Conservation (phyloP, 2,329 filamentous ascomycete genomes). For the Colletotrichum aenigma region DNA sequence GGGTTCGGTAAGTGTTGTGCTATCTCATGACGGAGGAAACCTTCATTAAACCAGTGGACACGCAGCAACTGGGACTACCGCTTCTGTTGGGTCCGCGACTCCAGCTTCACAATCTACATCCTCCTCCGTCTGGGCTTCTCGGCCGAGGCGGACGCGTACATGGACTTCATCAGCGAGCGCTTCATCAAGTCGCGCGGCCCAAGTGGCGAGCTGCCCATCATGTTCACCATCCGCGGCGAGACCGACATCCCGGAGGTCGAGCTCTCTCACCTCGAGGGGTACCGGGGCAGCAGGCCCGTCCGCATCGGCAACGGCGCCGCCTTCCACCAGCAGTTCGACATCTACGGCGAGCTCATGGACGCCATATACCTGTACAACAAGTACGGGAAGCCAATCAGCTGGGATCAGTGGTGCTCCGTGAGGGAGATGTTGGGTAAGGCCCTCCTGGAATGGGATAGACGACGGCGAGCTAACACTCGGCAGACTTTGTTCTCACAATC, state of each 20-base stretch:
- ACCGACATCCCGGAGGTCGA: conserved; percentile 76
- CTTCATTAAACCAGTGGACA: not conserved
- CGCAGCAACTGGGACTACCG: conserved; percentile 72
- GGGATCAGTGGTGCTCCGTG: conserved; percentile 77
- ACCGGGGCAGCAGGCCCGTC: conserved; percentile 72
- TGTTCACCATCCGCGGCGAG: conserved; percentile 79
- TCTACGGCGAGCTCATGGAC: conserved; percentile 81
- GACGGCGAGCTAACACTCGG: not conserved
- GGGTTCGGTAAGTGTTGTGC: conserved; percentile 44
- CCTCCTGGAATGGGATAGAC: not conserved
- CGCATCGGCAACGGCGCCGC: conserved; percentile 80
- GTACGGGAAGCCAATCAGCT: conserved; percentile 76
- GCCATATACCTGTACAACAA: conserved; percentile 81
- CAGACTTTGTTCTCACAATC: conserved; percentile 73
- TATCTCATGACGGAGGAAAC: rapidly evolving
- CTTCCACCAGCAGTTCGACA: conserved; percentile 78
- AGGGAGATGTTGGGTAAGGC: conserved; percentile 64
- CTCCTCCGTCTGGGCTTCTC: conserved; percentile 77
- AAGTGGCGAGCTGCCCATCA: conserved; percentile 73
- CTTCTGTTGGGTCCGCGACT: conserved; percentile 81
- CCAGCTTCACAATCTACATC: conserved; percentile 80
- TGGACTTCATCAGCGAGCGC: conserved; percentile 77
- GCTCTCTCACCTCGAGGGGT: conserved; percentile 73
- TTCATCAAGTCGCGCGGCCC: conserved; percentile 65
- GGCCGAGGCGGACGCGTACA: conserved; percentile 78